Conservation (phyloP, 2,329 filamentous ascomycete genomes). For the Ascochyta viciae-villosae region DNA sequence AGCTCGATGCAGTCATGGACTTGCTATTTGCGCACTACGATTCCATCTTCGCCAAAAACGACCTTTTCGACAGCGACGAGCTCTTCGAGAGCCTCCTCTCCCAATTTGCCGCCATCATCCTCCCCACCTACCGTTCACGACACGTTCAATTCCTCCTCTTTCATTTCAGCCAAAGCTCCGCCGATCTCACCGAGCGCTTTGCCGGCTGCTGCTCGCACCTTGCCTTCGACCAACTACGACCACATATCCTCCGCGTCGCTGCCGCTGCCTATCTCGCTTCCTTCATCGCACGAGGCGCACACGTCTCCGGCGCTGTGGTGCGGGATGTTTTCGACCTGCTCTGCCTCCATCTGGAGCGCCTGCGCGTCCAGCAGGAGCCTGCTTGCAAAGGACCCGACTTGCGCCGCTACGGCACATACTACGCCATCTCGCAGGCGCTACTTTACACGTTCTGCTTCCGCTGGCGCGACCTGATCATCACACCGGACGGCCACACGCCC, state of each 20-base stretch:
- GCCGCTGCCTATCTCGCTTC: constrained; percentile 92
- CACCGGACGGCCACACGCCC: constrained; percentile 53
- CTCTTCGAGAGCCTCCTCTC: constrained; percentile 80
- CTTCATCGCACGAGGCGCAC: constrained; percentile 88
- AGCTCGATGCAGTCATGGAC: constrained; percentile 90
- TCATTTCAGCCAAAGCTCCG: constrained; percentile 87
- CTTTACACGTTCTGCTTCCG: constrained; percentile 98
- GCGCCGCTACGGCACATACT: constrained; percentile 82
- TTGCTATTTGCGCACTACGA: constrained; percentile 85
- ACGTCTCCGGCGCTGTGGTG: constrained; percentile 78
- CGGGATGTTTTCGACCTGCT: constrained; percentile 82
- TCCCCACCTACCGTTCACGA: constrained; percentile 89
- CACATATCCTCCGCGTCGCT: constrained; percentile 78
- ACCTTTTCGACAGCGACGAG: constrained; percentile 69
- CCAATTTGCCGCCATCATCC: constrained; percentile 86
- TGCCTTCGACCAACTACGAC: constrained; percentile 68
- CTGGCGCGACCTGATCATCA: constrained; percentile 85
- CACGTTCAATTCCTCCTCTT: constrained; percentile 97
- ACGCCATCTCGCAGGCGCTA: constrained; percentile 85
- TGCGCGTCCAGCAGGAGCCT: constrained; percentile 75
- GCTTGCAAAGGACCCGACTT: constrained; percentile 84
- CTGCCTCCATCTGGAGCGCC: constrained; percentile 75
- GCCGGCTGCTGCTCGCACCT: constrained; percentile 77
- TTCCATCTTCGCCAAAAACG: constrained; percentile 72
- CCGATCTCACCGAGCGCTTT: constrained; percentile 81